Evolutionary conservation across 1,284 basidiomycete genomes (phyloP).

Genomic region (Leccinum proliferum): DNA sequence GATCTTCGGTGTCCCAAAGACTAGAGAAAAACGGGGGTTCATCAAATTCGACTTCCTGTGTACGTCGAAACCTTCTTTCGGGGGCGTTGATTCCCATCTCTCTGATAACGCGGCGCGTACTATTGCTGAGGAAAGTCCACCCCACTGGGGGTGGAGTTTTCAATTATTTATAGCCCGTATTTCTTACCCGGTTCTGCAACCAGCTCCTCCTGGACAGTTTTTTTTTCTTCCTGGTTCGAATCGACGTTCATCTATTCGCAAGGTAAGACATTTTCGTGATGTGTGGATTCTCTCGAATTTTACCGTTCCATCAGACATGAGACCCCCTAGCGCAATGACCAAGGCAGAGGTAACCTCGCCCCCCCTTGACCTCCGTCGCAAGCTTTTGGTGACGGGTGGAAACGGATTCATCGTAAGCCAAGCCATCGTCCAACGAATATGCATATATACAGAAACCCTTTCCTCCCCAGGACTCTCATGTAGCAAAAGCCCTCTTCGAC

Average conservation of each 20-base stretch:
- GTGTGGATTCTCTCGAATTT: background rate
- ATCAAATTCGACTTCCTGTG: background rate
- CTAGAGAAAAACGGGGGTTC: background rate
- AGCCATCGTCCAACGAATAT: background rate
- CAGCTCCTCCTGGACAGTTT: background rate
- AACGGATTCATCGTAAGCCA: conserved; percentile 51
- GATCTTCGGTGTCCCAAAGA: conserved; percentile 3
- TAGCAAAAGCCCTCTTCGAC: conserved; percentile 36
- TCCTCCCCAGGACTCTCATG: conserved; percentile 42
- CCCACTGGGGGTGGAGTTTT: background rate
- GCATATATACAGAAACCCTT: background rate
- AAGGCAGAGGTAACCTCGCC: background rate
- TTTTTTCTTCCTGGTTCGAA: background rate
- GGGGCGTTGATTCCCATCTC: conserved; percentile 6
- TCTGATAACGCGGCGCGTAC: background rate
- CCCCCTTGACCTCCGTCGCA: conserved; percentile 6
- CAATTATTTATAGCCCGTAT: background rate
- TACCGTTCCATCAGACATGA: background rate
- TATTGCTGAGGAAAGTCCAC: background rate
- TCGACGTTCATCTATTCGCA: background rate
- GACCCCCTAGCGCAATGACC: conserved; percentile 2
- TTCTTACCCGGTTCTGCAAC: background rate
- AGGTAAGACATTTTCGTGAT: background rate
- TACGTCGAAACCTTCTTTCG: background rate
- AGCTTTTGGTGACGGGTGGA: conserved; percentile 48